Evolutionary conservation across 805 yeast species (phyloP).

Genomic region (Wickerhamiella siamensis): DNA sequence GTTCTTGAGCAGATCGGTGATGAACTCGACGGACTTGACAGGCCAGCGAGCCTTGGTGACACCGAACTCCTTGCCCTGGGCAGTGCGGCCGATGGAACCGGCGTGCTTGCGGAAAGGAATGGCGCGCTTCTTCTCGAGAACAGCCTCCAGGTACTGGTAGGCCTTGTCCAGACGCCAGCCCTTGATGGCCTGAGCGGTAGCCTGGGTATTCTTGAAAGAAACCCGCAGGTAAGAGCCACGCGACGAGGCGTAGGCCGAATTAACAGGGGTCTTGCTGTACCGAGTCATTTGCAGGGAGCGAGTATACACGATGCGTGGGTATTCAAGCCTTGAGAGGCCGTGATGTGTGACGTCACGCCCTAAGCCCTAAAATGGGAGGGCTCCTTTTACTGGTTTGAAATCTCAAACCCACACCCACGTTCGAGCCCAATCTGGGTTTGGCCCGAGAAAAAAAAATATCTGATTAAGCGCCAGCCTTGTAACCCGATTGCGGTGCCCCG

Average conservation of each 20-base stretch:
- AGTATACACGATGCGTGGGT: not conserved
- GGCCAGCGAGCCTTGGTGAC: slow-evolving; percentile 99
- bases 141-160: slow-evolving; percentile 88
- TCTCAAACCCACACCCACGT: no score
- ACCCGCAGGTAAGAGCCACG: slow-evolving; percentile 99
- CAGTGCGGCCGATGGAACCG: slow-evolving; percentile 96
- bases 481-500: no score
- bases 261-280: slow-evolving; percentile 97
- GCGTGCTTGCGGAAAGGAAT: slow-evolving; percentile 98
- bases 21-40: slow-evolving; percentile 90
- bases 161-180: slow-evolving; percentile 98
- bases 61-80: slow-evolving; percentile 99
- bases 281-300: slow-evolving; percentile 64
- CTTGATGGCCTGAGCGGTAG: slow-evolving; percentile 94
- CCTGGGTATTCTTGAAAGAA: slow-evolving; percentile 99
- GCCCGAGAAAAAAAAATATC: no score
- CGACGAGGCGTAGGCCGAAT: slow-evolving; percentile 99
- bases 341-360: not conserved
- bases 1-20: slow-evolving; percentile 87
- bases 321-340: not conserved
- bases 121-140: slow-evolving; percentile 96
- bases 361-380: no score
- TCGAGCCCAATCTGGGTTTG: no score
- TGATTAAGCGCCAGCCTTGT: no score
- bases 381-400: no score